Conservation (phyloP, 306 rosid genomes). For the Quercus agrifolia region DNA sequence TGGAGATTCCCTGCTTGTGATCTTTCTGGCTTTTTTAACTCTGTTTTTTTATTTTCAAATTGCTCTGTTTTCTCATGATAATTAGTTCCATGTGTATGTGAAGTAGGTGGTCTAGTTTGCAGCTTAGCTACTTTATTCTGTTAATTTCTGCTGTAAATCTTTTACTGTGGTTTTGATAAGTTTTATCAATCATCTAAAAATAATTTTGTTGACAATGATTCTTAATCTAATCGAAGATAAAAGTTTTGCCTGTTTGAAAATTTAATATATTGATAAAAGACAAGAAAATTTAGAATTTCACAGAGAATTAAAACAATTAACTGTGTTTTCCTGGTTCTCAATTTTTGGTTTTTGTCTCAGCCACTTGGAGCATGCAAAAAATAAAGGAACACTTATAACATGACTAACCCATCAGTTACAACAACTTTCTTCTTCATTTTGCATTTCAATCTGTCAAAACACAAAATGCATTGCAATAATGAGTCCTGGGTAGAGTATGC, state of each 20-base stretch:
- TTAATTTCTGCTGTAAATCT: background rate
- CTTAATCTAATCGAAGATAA: background rate
- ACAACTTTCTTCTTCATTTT: slow-evolving; percentile 70
- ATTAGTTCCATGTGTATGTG: too few relatives aligned
- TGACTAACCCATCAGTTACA: slow-evolving; percentile 78
- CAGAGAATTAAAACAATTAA: slow-evolving; percentile 15
- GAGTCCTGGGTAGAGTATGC: slow-evolving; percentile 7
- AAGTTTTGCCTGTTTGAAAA: background rate
- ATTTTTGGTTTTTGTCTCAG: background rate
- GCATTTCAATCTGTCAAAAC: slow-evolving; percentile 66
- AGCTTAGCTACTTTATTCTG: background rate
- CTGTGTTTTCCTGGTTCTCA: background rate
- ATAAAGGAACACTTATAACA: background rate
- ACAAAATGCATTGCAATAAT: slow-evolving; percentile 20
- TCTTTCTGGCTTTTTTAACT: too few relatives aligned
- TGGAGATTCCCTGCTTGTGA: too few relatives aligned
- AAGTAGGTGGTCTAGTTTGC: too few relatives aligned
- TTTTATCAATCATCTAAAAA: background rate
- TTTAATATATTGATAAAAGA: background rate
- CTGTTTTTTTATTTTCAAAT: too few relatives aligned
- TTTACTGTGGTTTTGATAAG: background rate
- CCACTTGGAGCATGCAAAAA: background rate
- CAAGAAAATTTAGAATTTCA: slow-evolving; percentile 1
- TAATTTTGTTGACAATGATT: background rate
- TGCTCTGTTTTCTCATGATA: too few relatives aligned